Evolutionary conservation across 2,329 filamentous ascomycete genomes (phyloP), one percentile per base, ranked within the genome.

Genomic region (Neurospora sp.): DNA sequence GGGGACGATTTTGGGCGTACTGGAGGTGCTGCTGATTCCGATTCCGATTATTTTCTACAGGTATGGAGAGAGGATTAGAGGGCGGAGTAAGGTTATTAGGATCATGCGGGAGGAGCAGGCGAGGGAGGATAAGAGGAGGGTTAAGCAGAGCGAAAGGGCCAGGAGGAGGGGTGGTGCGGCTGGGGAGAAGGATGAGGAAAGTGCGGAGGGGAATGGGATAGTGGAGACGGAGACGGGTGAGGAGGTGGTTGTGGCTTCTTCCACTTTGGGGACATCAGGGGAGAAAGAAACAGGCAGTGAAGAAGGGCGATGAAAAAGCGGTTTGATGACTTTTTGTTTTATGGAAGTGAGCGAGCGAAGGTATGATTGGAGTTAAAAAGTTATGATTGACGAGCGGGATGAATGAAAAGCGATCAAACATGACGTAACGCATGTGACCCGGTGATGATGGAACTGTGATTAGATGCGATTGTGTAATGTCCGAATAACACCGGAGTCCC

Each of bases 1-100:
- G 0, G 91, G 90, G 0, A 92, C 90, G 0, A 80, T 93, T 46
- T 80, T 95, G 5, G 91, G 89, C 0, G 72, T 92, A 67, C 78
- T 94, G 4, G 91, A 93, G 77, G 86, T 91, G 10, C 79, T 83
- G 1, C 84, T 92, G 74, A 89, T 93, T 19, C 91, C 92, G 0
- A 93, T 94, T 68, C 92, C 92, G 0, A 84, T 92, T 70, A 82
- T 91, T 1, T 94, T 95, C 75, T 93, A 92, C 70, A 80, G 79
- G 40, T 86, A 83, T 72, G 86, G 86, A 2, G 81, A 82, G 33
- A 75, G 75, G 67, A 86, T 88, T 65, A 78, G 85, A 2, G 80
- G 79, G 1, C 80, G 76, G 71, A 86, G 84, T 69, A 80, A 80
- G 2, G 77, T 86, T 37, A 83, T 84, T 41, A 75, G 77, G 66